phyloP scores from a whole-genome alignment of 768 basidiomycete genomes.

The Leccinum incarnatum region DNA sequence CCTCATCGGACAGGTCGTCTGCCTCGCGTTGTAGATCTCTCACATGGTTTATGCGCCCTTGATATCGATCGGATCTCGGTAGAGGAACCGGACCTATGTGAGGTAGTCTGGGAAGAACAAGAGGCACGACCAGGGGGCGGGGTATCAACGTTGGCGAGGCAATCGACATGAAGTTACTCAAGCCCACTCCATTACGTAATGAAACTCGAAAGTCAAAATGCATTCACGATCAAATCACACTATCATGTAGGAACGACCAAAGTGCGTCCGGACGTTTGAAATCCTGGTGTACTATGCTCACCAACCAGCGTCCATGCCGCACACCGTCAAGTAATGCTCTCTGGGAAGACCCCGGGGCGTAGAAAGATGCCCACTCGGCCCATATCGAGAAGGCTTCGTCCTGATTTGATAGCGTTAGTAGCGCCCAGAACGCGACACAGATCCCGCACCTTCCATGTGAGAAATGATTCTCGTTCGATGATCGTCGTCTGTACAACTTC shows the following conservation, averaged over 20 bases:
- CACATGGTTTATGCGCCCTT: slow-evolving; percentile 56
- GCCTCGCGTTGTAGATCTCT: slow-evolving; percentile 74
- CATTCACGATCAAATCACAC: neutral
- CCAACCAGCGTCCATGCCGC: slow-evolving; percentile 77
- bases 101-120: slow-evolving; percentile 62
- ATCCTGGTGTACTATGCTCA: slow-evolving; percentile 92
- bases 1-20: slow-evolving; percentile 83
- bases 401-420: slow-evolving; percentile 38
- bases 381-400: slow-evolving; percentile 97
- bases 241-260: slow-evolving; percentile 77
- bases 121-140: slow-evolving; percentile 58
- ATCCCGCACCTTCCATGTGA: slow-evolving; percentile 86
- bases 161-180: slow-evolving; percentile 41
- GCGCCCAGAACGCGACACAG: neutral
- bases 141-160: slow-evolving; percentile 75
- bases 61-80: slow-evolving; percentile 44
- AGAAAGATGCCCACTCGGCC: slow-evolving; percentile 91
- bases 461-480: slow-evolving; percentile 91
- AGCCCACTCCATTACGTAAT: neutral
- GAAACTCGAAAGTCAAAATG: neutral
- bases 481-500: slow-evolving; percentile 96
- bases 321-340: slow-evolving; percentile 72
- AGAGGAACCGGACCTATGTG: slow-evolving; percentile 65
- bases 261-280: slow-evolving; percentile 75
- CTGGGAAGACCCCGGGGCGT: slow-evolving; percentile 70